phyloP scores from a whole-genome alignment of 768 basidiomycete species.

The Cystofilobasidium capitatum region DNA sequence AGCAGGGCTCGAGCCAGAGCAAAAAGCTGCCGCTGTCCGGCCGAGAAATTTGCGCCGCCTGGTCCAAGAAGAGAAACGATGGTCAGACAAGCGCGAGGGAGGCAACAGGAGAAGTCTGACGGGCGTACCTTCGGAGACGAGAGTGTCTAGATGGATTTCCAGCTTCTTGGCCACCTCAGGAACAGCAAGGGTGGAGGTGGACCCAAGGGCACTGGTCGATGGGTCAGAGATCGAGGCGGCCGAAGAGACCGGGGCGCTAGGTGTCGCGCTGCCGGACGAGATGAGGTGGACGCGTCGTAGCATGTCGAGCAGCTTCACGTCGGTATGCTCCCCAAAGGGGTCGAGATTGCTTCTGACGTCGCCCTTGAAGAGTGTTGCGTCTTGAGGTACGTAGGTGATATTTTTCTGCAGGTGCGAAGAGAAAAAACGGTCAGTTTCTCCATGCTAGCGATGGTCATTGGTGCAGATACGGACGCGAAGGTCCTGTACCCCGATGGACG shows the following conservation, averaged over 20 bases:
- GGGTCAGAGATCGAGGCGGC: not conserved
- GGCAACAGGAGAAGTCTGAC: not conserved
- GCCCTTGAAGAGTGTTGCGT: conserved; percentile 52
- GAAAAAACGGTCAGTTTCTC: conserved; percentile 42
- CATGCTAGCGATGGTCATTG: too few species aligned
- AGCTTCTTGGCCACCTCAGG: not conserved
- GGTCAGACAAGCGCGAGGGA: not conserved
- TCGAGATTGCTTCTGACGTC: conserved; percentile 64
- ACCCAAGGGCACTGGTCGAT: not conserved
- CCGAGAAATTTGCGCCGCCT: conserved; percentile 30
- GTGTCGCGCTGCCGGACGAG: conserved; percentile 28
- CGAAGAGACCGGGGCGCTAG: not conserved
- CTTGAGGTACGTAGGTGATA: conserved; percentile 65
- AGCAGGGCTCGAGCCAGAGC: conserved; percentile 29
- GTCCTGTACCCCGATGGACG: conserved; percentile 58
- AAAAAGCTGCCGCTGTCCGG: conserved; percentile 13
- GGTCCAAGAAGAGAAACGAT: not conserved
- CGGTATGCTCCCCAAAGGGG: conserved; percentile 52
- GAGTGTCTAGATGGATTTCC: conserved; percentile 1
- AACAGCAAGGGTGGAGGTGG: conserved; percentile 27
- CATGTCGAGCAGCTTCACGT: conserved; percentile 56
- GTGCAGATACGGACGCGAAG: conserved; percentile 46
- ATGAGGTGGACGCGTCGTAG: conserved; percentile 57
- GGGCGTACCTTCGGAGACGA: not conserved
- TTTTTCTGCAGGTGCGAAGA: conserved; percentile 7